Base-by-base conservation (phyloP, 495 filamentous ascomycete species). In the Elaphomyces granulatus region DNA sequence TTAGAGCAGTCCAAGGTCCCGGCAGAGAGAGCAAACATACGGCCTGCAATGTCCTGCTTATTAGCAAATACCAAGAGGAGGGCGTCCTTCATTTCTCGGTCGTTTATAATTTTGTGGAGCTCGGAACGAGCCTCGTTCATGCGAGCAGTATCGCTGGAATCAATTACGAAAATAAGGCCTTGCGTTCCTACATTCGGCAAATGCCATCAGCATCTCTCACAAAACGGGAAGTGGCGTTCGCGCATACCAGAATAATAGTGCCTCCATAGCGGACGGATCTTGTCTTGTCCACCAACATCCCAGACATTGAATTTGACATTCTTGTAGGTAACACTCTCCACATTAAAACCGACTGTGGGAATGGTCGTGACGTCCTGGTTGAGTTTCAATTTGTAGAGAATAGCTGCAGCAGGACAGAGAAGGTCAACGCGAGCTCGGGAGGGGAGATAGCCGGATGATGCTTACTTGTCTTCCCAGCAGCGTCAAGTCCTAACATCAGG, bases 241-340 rank as follows among this genome's bases (percentile, higher is more conserved):
- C 9, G 21, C 76, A 54, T 68, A 83, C 87, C 88, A 49, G 84
- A 92, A 55, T 94, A 99, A 67, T 99, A 99, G 72, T 99, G 90
- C 70, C 90, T 81, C 90, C 90, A 99, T 57, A 99, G 71, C 56
- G 90, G 90, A 63, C 90, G 79, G 64, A 99, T 99, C 83, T 99
- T 99, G 74, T 99, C 90, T 74, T 99, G 90, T 59, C 90, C 90
- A 73, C 90, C 90, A 58, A 99, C 90, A 77, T 99, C 90, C 90
- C 90, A 99, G 63, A 99, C 90, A 60, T 90, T 99, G 72, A 98
- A 98, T 60, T 95, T 94, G 58, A 94, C 85, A 55, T 98, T 98
- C 71, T 94, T 94, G 66, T 94, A 93, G 37, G 86, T 92, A 42
- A 98, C 85, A n/a, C 84, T 93, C 68, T 98, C 90, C 55, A 98